Evolutionary conservation across 179 eudicot species (phyloP).

Genomic region (Camellia oleifera): DNA sequence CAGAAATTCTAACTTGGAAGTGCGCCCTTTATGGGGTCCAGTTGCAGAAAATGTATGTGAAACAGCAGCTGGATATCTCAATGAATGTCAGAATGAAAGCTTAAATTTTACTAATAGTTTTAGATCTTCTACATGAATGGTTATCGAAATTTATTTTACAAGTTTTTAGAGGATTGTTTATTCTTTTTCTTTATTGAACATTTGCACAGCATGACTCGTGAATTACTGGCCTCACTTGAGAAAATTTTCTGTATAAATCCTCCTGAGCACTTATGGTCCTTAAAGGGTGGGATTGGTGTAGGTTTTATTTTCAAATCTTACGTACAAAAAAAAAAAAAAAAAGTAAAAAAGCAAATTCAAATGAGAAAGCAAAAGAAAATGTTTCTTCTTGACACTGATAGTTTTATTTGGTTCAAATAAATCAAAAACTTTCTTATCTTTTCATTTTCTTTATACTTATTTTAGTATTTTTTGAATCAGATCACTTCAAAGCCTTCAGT

Average conservation of each 20-base stretch:
- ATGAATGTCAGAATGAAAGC: background rate
- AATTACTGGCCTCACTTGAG: background rate
- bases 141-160: background rate
- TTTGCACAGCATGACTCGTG: background rate
- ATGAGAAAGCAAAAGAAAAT: background rate
- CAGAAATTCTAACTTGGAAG: slow-evolving; percentile 69
- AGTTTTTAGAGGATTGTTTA: too few relatives aligned
- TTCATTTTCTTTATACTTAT: background rate
- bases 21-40: slow-evolving; percentile 74
- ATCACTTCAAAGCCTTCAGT: slow-evolving; percentile 30
- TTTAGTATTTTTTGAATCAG: slow-evolving; percentile 25
- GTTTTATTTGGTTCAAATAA: background rate
- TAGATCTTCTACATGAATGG: background rate
- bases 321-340: too few relatives aligned
- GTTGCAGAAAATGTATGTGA: slow-evolving; percentile 41
- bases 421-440: background rate
- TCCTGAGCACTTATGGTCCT: background rate
- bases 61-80: background rate
- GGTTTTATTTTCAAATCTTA: too few relatives aligned
- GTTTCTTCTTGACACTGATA: background rate
- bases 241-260: background rate
- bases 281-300: background rate
- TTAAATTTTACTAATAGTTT: background rate
- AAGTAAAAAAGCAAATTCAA: background rate
- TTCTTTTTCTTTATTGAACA: slow-evolving; percentile 5